Percentiles rank a stretch among this genome's conserved stretches.
phyloP scores from a whole-genome alignment of 108 stramenopile species.

The Nannochloropsis granulata region DNA sequence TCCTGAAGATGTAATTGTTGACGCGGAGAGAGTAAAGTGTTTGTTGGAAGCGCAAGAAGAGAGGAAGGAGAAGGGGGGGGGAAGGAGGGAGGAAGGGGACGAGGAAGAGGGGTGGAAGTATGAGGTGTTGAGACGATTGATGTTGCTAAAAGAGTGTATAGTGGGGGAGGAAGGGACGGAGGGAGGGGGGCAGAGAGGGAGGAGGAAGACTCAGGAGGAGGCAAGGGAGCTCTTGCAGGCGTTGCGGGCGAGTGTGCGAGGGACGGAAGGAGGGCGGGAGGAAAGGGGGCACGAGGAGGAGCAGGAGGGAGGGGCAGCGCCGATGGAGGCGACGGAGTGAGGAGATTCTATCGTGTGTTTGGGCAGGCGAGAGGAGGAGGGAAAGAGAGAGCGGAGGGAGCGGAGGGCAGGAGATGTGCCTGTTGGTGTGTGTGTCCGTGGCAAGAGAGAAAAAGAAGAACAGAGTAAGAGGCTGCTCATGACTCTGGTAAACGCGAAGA shows the following conservation, averaged over 20 bases:
- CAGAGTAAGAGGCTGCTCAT: too few species aligned
- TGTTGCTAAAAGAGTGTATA: not conserved
- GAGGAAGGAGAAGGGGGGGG: not conserved
- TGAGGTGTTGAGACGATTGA: not conserved
- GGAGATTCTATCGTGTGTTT: not conserved
- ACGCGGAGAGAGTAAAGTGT: not conserved
- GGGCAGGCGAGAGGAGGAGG: not conserved
- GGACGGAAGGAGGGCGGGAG: not conserved
- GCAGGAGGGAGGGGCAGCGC: not conserved
- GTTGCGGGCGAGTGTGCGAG: not conserved
- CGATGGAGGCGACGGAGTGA: not conserved
- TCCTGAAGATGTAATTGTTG: not conserved
- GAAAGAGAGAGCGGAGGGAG: not conserved
- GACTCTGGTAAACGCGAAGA: too few species aligned
- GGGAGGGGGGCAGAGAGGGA: too few species aligned
- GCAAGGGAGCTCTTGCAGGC: not conserved
- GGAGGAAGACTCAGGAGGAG: not conserved
- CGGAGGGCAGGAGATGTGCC: not conserved
- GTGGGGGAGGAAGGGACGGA: not conserved
- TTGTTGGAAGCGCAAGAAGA: not conserved
- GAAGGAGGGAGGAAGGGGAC: not conserved
- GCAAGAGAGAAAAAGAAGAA: too few species aligned
- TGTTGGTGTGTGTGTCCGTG: too few species aligned
- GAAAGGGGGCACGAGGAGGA: too few species aligned
- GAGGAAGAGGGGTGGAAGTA: not conserved